Evolutionary conservation across 2,329 filamentous ascomycete species (phyloP).

Genomic region (Aureobasidium uvarum): DNA sequence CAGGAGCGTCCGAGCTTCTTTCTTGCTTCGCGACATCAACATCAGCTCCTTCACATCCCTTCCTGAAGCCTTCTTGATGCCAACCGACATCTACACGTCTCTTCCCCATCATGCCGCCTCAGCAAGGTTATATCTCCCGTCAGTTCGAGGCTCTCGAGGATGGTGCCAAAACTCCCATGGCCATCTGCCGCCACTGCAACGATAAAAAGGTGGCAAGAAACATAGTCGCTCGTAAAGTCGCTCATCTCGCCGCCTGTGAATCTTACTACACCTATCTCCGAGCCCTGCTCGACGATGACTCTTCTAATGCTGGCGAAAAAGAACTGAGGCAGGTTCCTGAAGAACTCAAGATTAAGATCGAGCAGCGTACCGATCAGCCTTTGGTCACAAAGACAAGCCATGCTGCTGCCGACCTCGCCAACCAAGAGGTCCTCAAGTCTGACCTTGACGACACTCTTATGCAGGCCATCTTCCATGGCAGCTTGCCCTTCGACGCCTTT

Average conservation of each 20-base stretch:
- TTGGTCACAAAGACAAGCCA: conserved; percentile 5
- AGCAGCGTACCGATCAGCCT: conserved; percentile 6
- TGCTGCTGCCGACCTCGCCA: conserved; percentile 1
- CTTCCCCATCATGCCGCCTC: conserved; percentile 15
- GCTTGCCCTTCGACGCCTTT: conserved; percentile 23
- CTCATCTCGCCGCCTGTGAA: conserved; percentile 20
- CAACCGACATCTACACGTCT: conserved; percentile 1
- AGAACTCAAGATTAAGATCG: conserved; percentile 16
- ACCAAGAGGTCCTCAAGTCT: neutral
- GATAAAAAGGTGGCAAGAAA: conserved; percentile 24
- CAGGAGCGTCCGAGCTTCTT: neutral
- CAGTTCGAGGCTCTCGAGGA: conserved; percentile 22
- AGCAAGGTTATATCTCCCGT: conserved; percentile 20
- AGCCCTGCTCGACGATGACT: conserved; percentile 12
- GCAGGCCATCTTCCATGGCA: conserved; percentile 19
- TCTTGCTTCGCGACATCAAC: neutral
- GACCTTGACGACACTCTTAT: conserved; percentile 8
- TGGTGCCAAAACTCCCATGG: conserved; percentile 26
- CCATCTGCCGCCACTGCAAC: conserved; percentile 19
- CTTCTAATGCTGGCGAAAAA: conserved; percentile 8
- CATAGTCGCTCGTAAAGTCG: conserved; percentile 18
- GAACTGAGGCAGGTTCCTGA: conserved; percentile 15
- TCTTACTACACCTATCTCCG: conserved; percentile 16
- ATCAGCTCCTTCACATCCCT: conserved; percentile 4
- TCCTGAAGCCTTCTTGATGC: conserved; percentile 23